A percentile compares a stretch with the other conserved stretches of the same genome.
Evolutionary conservation across 1,139 yeast genomes (phyloP).

Genomic region (Pichia sp.): DNA sequence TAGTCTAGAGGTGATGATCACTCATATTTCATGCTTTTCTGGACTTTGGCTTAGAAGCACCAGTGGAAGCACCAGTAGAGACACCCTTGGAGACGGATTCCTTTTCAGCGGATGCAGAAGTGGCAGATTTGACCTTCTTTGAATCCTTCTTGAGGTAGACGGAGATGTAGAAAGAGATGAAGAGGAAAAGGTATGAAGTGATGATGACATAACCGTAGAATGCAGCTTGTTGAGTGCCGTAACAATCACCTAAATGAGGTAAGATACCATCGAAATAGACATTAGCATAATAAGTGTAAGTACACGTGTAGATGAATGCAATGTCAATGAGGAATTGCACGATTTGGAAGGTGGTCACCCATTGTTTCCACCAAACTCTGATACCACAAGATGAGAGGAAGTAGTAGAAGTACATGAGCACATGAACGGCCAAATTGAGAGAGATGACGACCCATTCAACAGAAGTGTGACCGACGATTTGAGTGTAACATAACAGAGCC

Average conservation of each 20-base stretch:
- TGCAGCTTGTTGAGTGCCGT: slow-evolving; percentile 66
- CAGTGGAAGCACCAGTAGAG: neutral
- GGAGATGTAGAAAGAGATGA: slow-evolving; percentile 69
- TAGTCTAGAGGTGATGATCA: no score
- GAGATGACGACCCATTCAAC: slow-evolving; percentile 77
- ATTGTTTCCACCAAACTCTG: slow-evolving; percentile 85
- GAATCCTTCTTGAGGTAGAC: slow-evolving; percentile 46
- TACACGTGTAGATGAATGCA: slow-evolving; percentile 68
- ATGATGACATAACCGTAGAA: slow-evolving; percentile 65
- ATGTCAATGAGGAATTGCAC: slow-evolving; percentile 68
- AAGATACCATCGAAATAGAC: slow-evolving; percentile 35
- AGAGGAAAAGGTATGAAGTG: slow-evolving; percentile 64
- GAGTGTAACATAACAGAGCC: slow-evolving; percentile 73
- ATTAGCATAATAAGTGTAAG: slow-evolving; percentile 51
- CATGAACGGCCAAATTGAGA: slow-evolving; percentile 70
- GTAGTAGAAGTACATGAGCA: slow-evolving; percentile 79
- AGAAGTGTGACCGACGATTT: slow-evolving; percentile 64
- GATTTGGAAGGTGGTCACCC: slow-evolving; percentile 81
- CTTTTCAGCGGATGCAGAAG: neutral
- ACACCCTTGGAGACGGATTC: slow-evolving; percentile 5
- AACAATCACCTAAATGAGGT: slow-evolving; percentile 65
- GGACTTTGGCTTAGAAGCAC: slow-evolving; percentile 14
- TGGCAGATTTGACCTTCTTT: slow-evolving; percentile 4
- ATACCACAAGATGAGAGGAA: slow-evolving; percentile 75
- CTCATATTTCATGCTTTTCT: slow-evolving; percentile 28